phyloP scores from a whole-genome alignment of 805 yeast genomes.

The Candida incommunis region DNA sequence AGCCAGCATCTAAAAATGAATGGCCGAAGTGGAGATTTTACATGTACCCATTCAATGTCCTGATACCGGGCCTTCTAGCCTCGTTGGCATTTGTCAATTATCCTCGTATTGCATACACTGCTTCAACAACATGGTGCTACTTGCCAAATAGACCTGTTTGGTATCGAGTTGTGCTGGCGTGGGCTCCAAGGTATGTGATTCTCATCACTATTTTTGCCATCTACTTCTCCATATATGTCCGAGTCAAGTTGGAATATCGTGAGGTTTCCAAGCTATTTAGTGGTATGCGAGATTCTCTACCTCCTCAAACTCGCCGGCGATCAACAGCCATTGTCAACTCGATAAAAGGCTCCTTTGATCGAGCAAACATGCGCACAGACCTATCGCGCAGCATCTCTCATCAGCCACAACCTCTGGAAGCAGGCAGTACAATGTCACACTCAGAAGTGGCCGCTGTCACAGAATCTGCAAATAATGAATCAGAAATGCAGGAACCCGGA shows the following conservation, averaged over 20 bases:
- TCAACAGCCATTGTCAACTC: neutral
- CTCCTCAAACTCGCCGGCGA: neutral
- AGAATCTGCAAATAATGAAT: too few relatives aligned
- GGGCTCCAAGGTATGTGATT: conserved; percentile 69
- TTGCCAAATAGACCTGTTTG: conserved; percentile 59
- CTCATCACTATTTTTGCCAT: conserved; percentile 47
- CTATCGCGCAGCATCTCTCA: neutral
- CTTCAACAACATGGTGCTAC: conserved; percentile 66
- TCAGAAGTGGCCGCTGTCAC: too few relatives aligned
- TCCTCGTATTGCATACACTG: conserved; percentile 36
- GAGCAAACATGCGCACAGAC: conserved; percentile 1
- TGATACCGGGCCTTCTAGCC: conserved; percentile 56
- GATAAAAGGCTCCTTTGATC: neutral
- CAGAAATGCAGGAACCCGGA: too few relatives aligned
- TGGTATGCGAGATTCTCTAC: conserved; percentile 12
- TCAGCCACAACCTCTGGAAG: neutral
- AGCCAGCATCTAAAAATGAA: neutral
- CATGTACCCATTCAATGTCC: conserved; percentile 43
- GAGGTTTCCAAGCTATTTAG: conserved; percentile 14
- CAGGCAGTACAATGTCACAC: neutral
- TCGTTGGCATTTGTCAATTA: conserved; percentile 50
- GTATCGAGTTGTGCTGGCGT: conserved; percentile 59
- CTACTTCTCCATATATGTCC: conserved; percentile 57
- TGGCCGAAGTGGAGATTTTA: conserved; percentile 43
- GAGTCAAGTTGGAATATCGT: conserved; percentile 32